Evolutionary conservation across 2,329 filamentous ascomycete species (phyloP), one percentile per base, ranked within the genome.

Genomic region (Tricladium varicosporioides): DNA sequence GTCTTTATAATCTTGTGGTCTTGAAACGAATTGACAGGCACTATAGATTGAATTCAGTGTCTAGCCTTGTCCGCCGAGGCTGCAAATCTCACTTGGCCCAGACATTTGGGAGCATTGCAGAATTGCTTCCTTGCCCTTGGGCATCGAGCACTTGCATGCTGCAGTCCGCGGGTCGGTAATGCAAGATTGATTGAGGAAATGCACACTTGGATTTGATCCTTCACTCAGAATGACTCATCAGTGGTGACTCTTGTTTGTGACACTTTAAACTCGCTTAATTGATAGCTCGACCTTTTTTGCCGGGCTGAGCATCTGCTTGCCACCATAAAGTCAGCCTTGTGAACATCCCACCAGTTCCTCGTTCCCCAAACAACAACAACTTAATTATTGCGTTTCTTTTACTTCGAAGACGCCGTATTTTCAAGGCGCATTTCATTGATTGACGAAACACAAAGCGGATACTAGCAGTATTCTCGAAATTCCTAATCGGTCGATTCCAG

Each of bases 361-460:
- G 40, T 42, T 36, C 27, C 27, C 43, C 43, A 27, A 47, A n/a
- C 49, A 11, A 27, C 27, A 7, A 14, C 5, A 57, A 33, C 11
- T 32, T 16, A 40, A 46, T 19, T 36, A 27, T 52, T 46, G 31
- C 32, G 15, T 66, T 53, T 56, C 52, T 65, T 64, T 48, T 44
- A 54, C 15, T 68, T 45, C 52, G 65, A 69, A 69, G 67, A 56
- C 67, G 66, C 67, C 67, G 56, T 68, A 69, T 69, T 67, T 61
- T 18, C 40, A 63, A 65, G 64, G 64, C 65, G 67, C 67, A 69
- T 27, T 40, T 56, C 14, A 18, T 11, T n/a, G 32, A 32, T 46
- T 2, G 40, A 2, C 18, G 18, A 51, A 54, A 36, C 15, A 33
- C 13, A 33, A 16, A 44, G 36, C 36, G 11, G 36, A 40, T 40